phyloP scores from a whole-genome alignment of 768 basidiomycete species.

The Boletus tylopilopsis region DNA sequence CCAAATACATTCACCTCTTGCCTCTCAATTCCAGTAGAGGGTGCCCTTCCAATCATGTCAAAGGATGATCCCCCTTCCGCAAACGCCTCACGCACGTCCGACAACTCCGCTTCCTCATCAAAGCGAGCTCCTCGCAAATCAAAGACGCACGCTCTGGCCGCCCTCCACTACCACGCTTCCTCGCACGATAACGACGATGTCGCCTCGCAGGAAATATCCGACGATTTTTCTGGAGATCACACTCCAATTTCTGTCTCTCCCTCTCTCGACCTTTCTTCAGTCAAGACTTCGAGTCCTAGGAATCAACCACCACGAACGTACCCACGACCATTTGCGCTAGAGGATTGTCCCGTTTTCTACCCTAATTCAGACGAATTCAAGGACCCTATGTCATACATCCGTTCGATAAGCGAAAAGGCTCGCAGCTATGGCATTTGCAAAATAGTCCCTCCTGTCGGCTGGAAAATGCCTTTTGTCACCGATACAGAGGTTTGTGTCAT shows the following conservation, averaged over 20 bases:
- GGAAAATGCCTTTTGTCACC: slow-evolving; percentile 96
- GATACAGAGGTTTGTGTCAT: slow-evolving; percentile 76
- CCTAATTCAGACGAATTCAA: slow-evolving; percentile 90
- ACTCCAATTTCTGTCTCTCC: slow-evolving; percentile 61
- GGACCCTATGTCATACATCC: slow-evolving; percentile 93
- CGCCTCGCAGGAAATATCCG: slow-evolving; percentile 36
- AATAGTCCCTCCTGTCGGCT: slow-evolving; percentile 86
- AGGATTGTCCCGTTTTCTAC: slow-evolving; percentile 86
- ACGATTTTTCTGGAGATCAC: slow-evolving; percentile 46
- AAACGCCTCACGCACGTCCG: slow-evolving; percentile 31
- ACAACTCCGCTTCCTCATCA: slow-evolving; percentile 41
- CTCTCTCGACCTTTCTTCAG: slow-evolving; percentile 61
- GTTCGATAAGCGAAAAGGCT: slow-evolving; percentile 68
- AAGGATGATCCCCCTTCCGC: slow-evolving; percentile 38
- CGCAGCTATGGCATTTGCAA: slow-evolving; percentile 89
- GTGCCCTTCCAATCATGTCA: slow-evolving; percentile 59
- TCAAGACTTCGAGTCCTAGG: slow-evolving; percentile 62
- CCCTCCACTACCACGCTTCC: slow-evolving; percentile 64
- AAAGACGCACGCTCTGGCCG: slow-evolving; percentile 83
- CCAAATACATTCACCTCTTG: slow-evolving; percentile 56
- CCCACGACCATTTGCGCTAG: slow-evolving; percentile 77
- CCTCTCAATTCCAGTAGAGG: slow-evolving; percentile 75
- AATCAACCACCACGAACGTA: slow-evolving; percentile 36
- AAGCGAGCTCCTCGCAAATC: slow-evolving; percentile 84
- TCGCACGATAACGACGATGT: slow-evolving; percentile 51